Conservation (phyloP, 2,329 filamentous ascomycete genomes). For the Fusarium sp. region DNA sequence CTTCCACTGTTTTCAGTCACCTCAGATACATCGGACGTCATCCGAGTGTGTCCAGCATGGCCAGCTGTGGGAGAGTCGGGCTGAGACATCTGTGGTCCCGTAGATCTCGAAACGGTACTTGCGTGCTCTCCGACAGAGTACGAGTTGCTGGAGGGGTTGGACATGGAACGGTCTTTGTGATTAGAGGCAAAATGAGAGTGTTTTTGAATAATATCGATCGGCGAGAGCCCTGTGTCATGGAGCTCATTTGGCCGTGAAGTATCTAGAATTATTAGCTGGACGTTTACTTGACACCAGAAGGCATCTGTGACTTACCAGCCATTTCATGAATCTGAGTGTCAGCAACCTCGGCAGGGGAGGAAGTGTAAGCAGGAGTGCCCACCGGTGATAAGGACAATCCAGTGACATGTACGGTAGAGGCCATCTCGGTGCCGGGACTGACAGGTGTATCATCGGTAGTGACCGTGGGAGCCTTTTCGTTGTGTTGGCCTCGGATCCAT, state of each 20-base stretch:
- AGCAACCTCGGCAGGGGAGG: slow-evolving; percentile 55
- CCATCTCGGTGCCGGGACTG: slow-evolving; percentile 57
- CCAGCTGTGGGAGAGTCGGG: slow-evolving; percentile 28
- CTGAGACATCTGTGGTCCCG: slow-evolving; percentile 29
- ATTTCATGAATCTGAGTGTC: slow-evolving; percentile 62
- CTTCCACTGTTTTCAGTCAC: slow-evolving; percentile 20
- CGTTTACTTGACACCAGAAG: too few relatives aligned
- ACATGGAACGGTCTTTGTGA: slow-evolving; percentile 29
- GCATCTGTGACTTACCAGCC: slow-evolving; percentile 54
- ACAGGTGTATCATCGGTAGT: slow-evolving; percentile 58
- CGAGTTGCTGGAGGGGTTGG: slow-evolving; percentile 45
- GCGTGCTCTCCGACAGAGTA: slow-evolving; percentile 43
- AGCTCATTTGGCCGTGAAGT: slow-evolving; percentile 61
- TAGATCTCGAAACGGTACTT: slow-evolving; percentile 49
- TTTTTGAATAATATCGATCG: slow-evolving; percentile 56
- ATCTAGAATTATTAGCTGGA: slow-evolving; percentile 49
- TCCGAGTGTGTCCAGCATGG: slow-evolving; percentile 22
- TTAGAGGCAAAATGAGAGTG: slow-evolving; percentile 45
- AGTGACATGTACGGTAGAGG: slow-evolving; percentile 34
- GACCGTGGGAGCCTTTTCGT: slow-evolving; percentile 59
- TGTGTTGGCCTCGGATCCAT: slow-evolving; percentile 64
- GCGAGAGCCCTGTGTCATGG: slow-evolving; percentile 57
- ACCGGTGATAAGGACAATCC: slow-evolving; percentile 31
- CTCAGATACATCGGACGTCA: slow-evolving; percentile 43
- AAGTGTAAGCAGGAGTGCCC: slow-evolving; percentile 22